Evolutionary conservation across 2,329 filamentous ascomycete genomes (phyloP).

Genomic region (Fusarium sororula): DNA sequence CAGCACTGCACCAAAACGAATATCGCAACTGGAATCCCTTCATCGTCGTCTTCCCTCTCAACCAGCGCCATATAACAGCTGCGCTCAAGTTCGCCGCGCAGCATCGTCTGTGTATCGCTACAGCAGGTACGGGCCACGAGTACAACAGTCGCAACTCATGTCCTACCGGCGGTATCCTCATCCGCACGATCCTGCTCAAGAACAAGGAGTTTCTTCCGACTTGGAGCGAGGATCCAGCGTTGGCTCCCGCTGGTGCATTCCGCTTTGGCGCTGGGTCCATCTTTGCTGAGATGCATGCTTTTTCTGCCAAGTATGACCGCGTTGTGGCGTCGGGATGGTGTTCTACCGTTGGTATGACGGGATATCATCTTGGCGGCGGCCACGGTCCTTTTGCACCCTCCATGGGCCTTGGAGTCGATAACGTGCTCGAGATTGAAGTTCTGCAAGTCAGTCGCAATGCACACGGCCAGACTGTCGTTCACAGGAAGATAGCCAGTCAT

Average conservation of each 20-base stretch:
- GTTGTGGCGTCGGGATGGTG: constrained; percentile 1
- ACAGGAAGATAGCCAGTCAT: not conserved
- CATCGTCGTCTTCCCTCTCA: not conserved
- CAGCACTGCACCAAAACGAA: not conserved
- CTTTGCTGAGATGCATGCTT: not conserved
- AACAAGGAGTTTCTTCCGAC: not conserved
- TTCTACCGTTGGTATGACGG: not conserved
- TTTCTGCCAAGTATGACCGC: not conserved
- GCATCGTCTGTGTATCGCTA: not conserved
- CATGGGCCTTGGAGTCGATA: constrained; percentile 1
- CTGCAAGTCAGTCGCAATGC: not conserved
- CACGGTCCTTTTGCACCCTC: constrained; percentile 1
- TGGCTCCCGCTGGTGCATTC: not conserved
- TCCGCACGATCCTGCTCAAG: not conserved
- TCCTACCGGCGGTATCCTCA: not conserved
- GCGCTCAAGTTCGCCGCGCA: not conserved
- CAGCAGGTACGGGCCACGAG: not conserved
- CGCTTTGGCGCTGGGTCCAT: not conserved
- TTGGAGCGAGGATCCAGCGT: not conserved
- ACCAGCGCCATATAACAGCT: not conserved
- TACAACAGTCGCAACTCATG: constrained; percentile 4
- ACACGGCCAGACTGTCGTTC: not conserved
- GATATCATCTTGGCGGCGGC: not conserved
- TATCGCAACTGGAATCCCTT: not conserved
- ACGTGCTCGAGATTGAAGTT: constrained; percentile 1